Conservation (phyloP, 257 asterid genomes). For the Jasminum sambac region DNA sequence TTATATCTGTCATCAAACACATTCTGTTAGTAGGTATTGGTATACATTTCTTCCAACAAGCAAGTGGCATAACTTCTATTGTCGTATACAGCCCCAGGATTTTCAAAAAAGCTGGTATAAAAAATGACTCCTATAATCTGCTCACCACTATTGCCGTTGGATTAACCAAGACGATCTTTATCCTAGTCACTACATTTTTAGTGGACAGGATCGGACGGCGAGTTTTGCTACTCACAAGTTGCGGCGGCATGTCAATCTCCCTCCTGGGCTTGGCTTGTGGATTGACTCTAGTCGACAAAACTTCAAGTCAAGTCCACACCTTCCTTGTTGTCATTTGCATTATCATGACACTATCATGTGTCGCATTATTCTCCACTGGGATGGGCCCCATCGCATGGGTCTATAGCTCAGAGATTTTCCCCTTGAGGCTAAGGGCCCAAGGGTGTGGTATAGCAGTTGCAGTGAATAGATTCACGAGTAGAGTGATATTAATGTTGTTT, state of each 20-base stretch:
- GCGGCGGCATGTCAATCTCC: conserved; percentile 45
- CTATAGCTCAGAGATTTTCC: conserved; percentile 33
- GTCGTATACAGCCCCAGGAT: conserved; percentile 38
- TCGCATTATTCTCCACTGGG: conserved; percentile 39
- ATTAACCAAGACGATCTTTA: conserved; percentile 39
- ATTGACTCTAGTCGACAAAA: conserved; percentile 41
- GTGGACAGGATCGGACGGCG: conserved; percentile 57
- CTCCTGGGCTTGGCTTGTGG: conserved; percentile 34
- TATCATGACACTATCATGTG: conserved; percentile 18
- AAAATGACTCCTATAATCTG: conserved; percentile 29
- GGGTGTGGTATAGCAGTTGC: conserved; percentile 44
- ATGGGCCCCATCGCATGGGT: conserved; percentile 41
- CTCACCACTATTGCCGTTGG: conserved; percentile 62
- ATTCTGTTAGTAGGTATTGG: conserved; percentile 44
- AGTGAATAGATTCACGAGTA: conserved; percentile 30
- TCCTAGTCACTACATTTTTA: conserved; percentile 50
- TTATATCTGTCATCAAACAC: conserved; percentile 43
- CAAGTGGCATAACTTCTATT: conserved; percentile 43
- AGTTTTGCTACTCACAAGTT: conserved; percentile 47
- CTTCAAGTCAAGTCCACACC: neutral
- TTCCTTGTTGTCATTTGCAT: conserved; percentile 21
- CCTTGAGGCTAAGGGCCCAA: conserved; percentile 29
- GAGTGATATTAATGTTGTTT: conserved; percentile 32
- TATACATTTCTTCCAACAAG: conserved; percentile 55
- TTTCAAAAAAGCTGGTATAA: conserved; percentile 29